Conservation (phyloP, 768 basidiomycete species). For the Crucibulum laeve region DNA sequence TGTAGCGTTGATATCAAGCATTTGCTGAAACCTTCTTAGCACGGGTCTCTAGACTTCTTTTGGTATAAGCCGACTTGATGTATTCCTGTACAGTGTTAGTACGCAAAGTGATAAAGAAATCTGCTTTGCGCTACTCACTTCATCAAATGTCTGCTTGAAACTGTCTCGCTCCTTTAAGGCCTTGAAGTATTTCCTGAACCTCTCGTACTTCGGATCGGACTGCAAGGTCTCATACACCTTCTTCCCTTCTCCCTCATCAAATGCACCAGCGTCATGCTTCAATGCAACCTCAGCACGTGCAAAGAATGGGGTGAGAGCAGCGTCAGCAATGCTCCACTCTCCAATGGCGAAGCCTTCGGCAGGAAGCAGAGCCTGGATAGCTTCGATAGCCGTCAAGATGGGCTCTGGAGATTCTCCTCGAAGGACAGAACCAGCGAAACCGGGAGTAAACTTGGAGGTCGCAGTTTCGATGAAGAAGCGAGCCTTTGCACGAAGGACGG, state of each 20-base stretch:
- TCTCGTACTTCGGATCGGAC: slow-evolving; percentile 40
- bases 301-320: slow-evolving; percentile 56
- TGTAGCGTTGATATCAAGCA: too few relatives aligned
- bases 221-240: slow-evolving; percentile 38
- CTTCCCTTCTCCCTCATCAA: slow-evolving; percentile 40
- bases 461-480: slow-evolving; percentile 62
- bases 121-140: too few relatives aligned
- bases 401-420: slow-evolving; percentile 36
- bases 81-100: too few relatives aligned
- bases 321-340: slow-evolving; percentile 61
- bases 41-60: too few relatives aligned
- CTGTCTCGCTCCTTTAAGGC: slow-evolving; percentile 49
- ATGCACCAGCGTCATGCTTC: slow-evolving; percentile 50
- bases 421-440: slow-evolving; percentile 28
- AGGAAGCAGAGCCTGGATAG: slow-evolving; percentile 46
- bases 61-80: too few relatives aligned
- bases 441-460: slow-evolving; percentile 37
- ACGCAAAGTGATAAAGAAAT: too few relatives aligned
- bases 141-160: slow-evolving; percentile 49
- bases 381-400: slow-evolving; percentile 38
- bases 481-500: slow-evolving; percentile 50
- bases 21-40: too few relatives aligned
- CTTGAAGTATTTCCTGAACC: slow-evolving; percentile 42
- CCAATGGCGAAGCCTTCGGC: slow-evolving; percentile 40
- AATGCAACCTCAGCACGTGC: slow-evolving; percentile 43